phyloP scores from a whole-genome alignment of 2,329 filamentous ascomycete species.

The Pochonia chlamydosporia region DNA sequence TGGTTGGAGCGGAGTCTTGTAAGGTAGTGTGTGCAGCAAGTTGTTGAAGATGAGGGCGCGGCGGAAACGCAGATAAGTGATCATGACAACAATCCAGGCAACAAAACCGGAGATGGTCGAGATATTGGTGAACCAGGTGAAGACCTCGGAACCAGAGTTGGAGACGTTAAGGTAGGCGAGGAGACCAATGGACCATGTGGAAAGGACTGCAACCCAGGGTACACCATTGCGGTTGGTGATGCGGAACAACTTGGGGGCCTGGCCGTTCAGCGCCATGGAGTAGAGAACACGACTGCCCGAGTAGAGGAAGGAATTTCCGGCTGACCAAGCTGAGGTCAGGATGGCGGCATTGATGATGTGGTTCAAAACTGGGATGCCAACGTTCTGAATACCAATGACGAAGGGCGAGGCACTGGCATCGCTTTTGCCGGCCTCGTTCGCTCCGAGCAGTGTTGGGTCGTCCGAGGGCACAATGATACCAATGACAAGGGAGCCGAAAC shows the following conservation, averaged over 20 bases:
- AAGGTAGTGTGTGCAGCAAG: constrained; percentile 45
- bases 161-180: constrained; percentile 67
- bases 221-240: constrained; percentile 56
- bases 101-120: constrained; percentile 58
- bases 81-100: constrained; percentile 53
- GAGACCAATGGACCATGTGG: constrained; percentile 53
- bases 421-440: constrained; percentile 29
- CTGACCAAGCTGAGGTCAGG: constrained; percentile 60
- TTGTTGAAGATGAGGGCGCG: constrained; percentile 48
- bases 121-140: constrained; percentile 67
- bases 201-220: constrained; percentile 48
- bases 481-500: constrained; percentile 54
- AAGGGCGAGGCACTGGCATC: constrained; percentile 55
- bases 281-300: constrained; percentile 65
- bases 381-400: constrained; percentile 60
- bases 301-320: constrained; percentile 57
- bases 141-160: constrained; percentile 56
- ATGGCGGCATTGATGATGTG: constrained; percentile 64
- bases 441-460: constrained; percentile 52
- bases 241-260: constrained; percentile 58
- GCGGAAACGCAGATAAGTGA: constrained; percentile 56
- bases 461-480: constrained; percentile 61
- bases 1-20: constrained; percentile 48
- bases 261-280: constrained; percentile 59
- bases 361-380: constrained; percentile 58